Evolutionary conservation across 495 filamentous ascomycete species (phyloP), one percentile per base, ranked within the genome.

Genomic region (Xylaria palmicola): DNA sequence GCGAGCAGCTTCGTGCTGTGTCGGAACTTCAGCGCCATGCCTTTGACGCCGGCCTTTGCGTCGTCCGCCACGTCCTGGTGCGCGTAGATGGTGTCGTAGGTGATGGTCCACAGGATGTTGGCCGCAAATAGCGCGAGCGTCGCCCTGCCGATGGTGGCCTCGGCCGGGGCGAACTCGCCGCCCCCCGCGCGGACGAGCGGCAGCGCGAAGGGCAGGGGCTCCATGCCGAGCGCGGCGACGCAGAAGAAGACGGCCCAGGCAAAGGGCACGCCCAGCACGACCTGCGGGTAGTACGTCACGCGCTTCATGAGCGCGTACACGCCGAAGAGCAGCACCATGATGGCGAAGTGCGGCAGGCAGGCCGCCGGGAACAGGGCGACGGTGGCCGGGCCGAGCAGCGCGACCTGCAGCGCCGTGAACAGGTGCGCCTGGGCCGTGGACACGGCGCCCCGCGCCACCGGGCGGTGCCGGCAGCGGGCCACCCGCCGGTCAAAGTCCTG

Each of bases 31-130:
- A 81, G 62, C 12, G 77, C 78, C 67, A 77, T 68, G 22, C 62
- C 62, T 61, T 70, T 72, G 8, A 81, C 71, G 0, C 78, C 77
- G 0, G 66, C 73, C 37, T 76, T 71, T 24, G 71, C 50, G 57
- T 83, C 80, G 41, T 81, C 77, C 17, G 62, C 58, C 4, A 71
- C 9, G 61, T 82, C 79, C 57, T 80, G 78, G 62, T 75, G 69
- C 0, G 76, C 77, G 56, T 82, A 82, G 19, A 81, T 66, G 1
- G 72, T 79, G 59, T 82, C 81, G 64, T 76, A 81, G 10, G 74
- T 71, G 8, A 78, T 67, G 1, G 75, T 78, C 77, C 78, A 81
- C 5, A 75, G 17, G 4, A 74, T 43, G 26, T 54, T 65, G 0
- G 69, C 65, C 10, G 43, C 36, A 51, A 68, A 69, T 1, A 77